Conservation (phyloP, 1,284 basidiomycete species). For the Leccinum fallax region DNA sequence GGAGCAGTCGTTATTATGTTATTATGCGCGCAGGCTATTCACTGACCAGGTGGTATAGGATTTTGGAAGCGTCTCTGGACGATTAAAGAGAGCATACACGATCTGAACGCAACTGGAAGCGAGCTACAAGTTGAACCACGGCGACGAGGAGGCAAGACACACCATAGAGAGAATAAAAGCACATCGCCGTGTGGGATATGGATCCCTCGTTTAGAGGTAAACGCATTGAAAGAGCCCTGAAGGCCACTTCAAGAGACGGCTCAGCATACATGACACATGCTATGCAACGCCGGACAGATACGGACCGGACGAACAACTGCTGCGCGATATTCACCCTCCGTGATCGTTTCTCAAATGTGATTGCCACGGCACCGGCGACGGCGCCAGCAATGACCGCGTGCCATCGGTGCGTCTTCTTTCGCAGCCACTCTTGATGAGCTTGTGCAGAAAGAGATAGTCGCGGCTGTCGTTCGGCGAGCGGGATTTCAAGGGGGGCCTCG, state of each 20-base stretch:
- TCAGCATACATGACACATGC: conserved; percentile 2
- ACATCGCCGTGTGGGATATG: conserved; percentile 85
- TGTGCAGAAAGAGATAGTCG: conserved; percentile 63
- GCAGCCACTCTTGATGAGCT: conserved; percentile 62
- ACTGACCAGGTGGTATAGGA: conserved; percentile 78
- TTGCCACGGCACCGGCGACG: conserved; percentile 77
- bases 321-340: conserved; percentile 81
- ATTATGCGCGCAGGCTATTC: not conserved
- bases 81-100: conserved; percentile 80
- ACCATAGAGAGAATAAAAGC: conserved; percentile 83
- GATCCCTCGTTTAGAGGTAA: conserved; percentile 65
- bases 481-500: conserved; percentile 32
- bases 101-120: conserved; percentile 81
- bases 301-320: conserved; percentile 85
- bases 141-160: conserved; percentile 17
- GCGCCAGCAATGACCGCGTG: conserved; percentile 89
- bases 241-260: conserved; percentile 58
- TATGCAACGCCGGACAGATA: not conserved
- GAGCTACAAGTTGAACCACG: conserved; percentile 2
- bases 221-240: conserved; percentile 82
- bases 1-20: not conserved
- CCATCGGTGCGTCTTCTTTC: conserved; percentile 76
- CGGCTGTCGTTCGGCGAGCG: conserved; percentile 40
- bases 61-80: conserved; percentile 81
- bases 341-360: conserved; percentile 80